phyloP scores from a whole-genome alignment of 106 monocot genomes.

The Dioscorea zingiberensis region DNA sequence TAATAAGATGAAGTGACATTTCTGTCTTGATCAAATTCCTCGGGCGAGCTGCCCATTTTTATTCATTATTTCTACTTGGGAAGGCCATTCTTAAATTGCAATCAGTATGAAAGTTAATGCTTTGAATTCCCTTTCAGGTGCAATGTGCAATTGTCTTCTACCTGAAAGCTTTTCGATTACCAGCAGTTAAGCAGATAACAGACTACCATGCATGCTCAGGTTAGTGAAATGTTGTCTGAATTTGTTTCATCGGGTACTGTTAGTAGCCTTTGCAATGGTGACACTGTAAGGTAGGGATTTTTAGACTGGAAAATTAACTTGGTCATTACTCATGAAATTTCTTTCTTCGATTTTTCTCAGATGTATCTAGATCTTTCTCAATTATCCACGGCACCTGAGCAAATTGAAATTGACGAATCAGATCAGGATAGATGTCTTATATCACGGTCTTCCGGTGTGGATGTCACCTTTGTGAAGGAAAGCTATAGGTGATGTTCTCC shows the following conservation, averaged over 20 bases:
- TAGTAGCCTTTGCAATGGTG: not conserved
- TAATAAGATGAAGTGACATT: too few relatives aligned
- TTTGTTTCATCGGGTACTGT: not conserved
- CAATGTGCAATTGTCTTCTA: slow-evolving; percentile 81
- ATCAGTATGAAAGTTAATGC: not conserved
- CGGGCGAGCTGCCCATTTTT: too few relatives aligned
- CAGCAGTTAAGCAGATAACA: slow-evolving; percentile 60
- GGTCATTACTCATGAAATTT: not conserved
- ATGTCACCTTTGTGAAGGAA: slow-evolving; percentile 48
- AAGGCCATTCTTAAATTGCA: too few relatives aligned
- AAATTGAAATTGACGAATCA: slow-evolving; percentile 67
- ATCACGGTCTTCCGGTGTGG: slow-evolving; percentile 32
- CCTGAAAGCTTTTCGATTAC: slow-evolving; percentile 72
- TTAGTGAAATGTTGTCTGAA: slow-evolving; percentile 9
- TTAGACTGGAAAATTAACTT: not conserved
- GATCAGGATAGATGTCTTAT: slow-evolving; percentile 77
- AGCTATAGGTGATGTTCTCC: slow-evolving; percentile 23
- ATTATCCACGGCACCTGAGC: slow-evolving; percentile 29
- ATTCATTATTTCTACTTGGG: too few relatives aligned
- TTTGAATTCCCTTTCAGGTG: slow-evolving; percentile 46
- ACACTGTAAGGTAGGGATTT: not conserved
- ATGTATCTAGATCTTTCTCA: slow-evolving; percentile 55
- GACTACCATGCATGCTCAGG: slow-evolving; percentile 77
- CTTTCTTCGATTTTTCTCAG: slow-evolving; percentile 12
- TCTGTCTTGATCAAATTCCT: too few relatives aligned